Base-by-base conservation (phyloP, 148 eudicot genomes). In the Arctostaphylos glauca region DNA sequence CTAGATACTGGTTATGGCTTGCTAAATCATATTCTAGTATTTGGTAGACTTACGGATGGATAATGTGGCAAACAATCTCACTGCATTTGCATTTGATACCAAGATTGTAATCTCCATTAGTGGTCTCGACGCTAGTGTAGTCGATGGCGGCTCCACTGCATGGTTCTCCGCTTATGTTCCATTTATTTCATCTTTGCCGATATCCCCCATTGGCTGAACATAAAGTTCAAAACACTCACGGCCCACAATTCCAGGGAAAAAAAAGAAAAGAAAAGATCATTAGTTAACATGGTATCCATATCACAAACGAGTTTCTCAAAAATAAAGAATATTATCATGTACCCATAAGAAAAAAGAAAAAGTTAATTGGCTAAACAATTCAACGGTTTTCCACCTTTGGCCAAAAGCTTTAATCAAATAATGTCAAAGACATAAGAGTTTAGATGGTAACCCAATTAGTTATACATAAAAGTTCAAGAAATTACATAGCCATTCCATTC, bases 91-190 rank as follows among this genome's bases (percentile, higher is more conserved):
- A 95, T 87, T 85, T 87, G 87, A 95, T 89, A 70, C 84, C 92
- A 3, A 94, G 98, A 46, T 91, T 83, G 74, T 91, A 88, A 31
- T 46, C n/a, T 58, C 59, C 21, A 38, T 38, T 6, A 43, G 53
- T 8, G 53, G 9, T 8, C 3, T 84, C 81, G 9, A 80, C 80
- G 71, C 3, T 41, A 8, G 87, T 84, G 6, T 8, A 21, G 82
- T 93, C 95, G 50, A 89, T 79, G 18, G 85, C 79, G 9, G 81
- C 66, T 48, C 97, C 98, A 10, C 90, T 91, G 80, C 97, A 93
- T 5, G 92, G 89, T 58, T 93, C 98, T 49, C 95, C 94, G 5
- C 93, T 93, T 5, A 90, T 87, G 82, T 92, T 95, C 97, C 97
- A 93, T 21, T 86, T 64, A 3, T 75, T 4, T 1, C 82, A 47